These are phyloP conservation scores for Xylogone sp. DNA, from an alignment of 2,329 filamentous ascomycete genomes.

Conservation along the genomic window DNA sequence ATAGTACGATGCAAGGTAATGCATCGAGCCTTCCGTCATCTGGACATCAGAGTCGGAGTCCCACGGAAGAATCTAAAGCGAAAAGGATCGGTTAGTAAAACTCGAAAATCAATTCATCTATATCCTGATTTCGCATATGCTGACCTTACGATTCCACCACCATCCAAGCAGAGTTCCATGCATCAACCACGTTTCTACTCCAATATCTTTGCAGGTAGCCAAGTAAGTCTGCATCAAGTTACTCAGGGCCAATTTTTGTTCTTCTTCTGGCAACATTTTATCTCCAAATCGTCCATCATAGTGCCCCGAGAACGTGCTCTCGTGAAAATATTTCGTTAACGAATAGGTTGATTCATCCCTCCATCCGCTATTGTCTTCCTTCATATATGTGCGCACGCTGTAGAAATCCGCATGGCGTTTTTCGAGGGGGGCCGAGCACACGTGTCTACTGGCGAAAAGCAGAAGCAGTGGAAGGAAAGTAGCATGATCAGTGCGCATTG, in stretches of 20 bases:
- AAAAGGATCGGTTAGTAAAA: neutral
- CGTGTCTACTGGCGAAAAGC: neutral
- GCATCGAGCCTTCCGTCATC: slow-evolving; percentile 47
- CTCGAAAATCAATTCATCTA: neutral
- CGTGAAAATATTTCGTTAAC: slow-evolving; percentile 34
- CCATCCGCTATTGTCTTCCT: slow-evolving; percentile 28
- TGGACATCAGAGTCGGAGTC: slow-evolving; percentile 72
- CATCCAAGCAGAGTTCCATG: slow-evolving; percentile 81
- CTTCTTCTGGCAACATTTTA: slow-evolving; percentile 37
- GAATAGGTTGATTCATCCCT: slow-evolving; percentile 23
- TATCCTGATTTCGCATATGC: neutral
- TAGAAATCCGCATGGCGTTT: slow-evolving; percentile 27
- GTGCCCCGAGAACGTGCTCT: slow-evolving; percentile 31
- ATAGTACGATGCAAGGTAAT: slow-evolving; percentile 49
- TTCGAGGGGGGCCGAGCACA: slow-evolving; percentile 12
- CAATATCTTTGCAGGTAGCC: slow-evolving; percentile 57
- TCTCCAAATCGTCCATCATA: slow-evolving; percentile 38
- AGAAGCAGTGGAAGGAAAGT: neutral
- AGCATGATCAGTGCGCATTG: neutral
- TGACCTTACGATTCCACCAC: slow-evolving; percentile 71
- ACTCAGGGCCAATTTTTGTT: slow-evolving; percentile 48
- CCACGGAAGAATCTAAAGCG: slow-evolving; percentile 67
- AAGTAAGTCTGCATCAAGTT: slow-evolving; percentile 76
- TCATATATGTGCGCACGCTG: slow-evolving; percentile 22
- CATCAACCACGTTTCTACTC: slow-evolving; percentile 52